Evolutionary conservation across 2,329 filamentous ascomycete species (phyloP), one percentile per base, ranked within the genome.

Genomic region (Sporothrix brasiliensis): DNA sequence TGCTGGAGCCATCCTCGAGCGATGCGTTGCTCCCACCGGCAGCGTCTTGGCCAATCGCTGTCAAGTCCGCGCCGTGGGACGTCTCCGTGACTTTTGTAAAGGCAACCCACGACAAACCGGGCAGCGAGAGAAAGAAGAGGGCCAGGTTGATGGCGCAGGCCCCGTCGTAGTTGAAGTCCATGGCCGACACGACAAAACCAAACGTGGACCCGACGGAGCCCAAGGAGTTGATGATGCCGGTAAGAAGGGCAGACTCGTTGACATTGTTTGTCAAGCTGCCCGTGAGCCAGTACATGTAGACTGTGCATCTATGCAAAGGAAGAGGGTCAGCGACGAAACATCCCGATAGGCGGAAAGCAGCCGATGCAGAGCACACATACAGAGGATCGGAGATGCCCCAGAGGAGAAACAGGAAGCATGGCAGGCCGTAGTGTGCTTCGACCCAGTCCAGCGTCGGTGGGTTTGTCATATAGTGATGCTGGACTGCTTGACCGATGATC

Each of bases 271-370:
- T 72, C 9, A 74, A 53, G 7, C 47, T 71, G 30, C 70, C 71
- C n/a, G 67, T 60, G n/a, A 73, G 24, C 73, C 73, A 74, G 65
- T 73, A 74, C 56, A 70, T 63, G 50, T 65, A 73, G 11, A 71
- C 67, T 3, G 70, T 70, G 47, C 63, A 65, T 14, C 68, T 69
- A n/a, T 21, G 14, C 27, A 30, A 3, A 21, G 13, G 21, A 16
- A 65, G 14, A 1, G 44, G 3, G 61, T 65, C 21, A 65, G 61
- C 27, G 30, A 47, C 39, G n/a, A 44, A 44, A 4, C 13, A 13
- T n/a, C 30, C 27, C 4, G 27, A 5, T 30, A 30, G 27, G 16
- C 49, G 30, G 41, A 14, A 30, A 52, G 2, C 4, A 19, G 16
- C 9, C 3, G 34, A 24, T 39, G 14, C 0, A 21, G 6, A 24